Conservation (phyloP, 2,329 filamentous ascomycete species). For the Diaporthe amygdali region DNA sequence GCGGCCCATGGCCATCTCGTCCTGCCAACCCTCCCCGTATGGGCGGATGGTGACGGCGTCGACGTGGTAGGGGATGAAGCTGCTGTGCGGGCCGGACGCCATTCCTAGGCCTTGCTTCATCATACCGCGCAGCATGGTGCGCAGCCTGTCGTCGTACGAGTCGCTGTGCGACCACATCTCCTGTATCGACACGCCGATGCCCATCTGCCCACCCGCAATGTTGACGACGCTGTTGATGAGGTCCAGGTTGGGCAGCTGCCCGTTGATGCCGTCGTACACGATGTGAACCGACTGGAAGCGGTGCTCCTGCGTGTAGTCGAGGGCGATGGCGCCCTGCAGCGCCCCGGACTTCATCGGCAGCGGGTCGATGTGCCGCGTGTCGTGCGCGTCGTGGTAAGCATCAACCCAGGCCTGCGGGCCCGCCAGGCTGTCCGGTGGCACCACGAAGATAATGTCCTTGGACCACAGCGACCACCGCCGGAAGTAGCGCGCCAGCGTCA, state of each 20-base stretch:
- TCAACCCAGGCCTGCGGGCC: constrained; percentile 97
- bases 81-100: constrained; percentile 88
- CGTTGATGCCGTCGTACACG: constrained; percentile 94
- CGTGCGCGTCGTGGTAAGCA: constrained; percentile 92
- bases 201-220: constrained; percentile 91
- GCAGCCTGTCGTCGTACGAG: constrained; percentile 79
- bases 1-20: constrained; percentile 94
- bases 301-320: constrained; percentile 88
- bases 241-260: constrained; percentile 93
- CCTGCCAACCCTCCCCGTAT: constrained; percentile 91
- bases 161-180: constrained; percentile 83
- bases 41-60: constrained; percentile 94
- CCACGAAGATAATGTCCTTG: constrained; percentile 93
- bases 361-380: constrained; percentile 71
- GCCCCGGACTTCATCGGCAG: constrained; percentile 91
- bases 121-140: constrained; percentile 92
- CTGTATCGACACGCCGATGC: constrained; percentile 82
- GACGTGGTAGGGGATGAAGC: constrained; percentile 97
- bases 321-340: constrained; percentile 88
- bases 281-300: constrained; percentile 89
- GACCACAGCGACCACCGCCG: constrained; percentile 98
- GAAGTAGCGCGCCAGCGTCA: constrained; percentile 93
- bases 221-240: constrained; percentile 92
- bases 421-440: constrained; percentile 86
- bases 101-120: constrained; percentile 88